Base-by-base conservation (phyloP, 371 early-diverging fungal species). In the Cladochytrium tenue region DNA sequence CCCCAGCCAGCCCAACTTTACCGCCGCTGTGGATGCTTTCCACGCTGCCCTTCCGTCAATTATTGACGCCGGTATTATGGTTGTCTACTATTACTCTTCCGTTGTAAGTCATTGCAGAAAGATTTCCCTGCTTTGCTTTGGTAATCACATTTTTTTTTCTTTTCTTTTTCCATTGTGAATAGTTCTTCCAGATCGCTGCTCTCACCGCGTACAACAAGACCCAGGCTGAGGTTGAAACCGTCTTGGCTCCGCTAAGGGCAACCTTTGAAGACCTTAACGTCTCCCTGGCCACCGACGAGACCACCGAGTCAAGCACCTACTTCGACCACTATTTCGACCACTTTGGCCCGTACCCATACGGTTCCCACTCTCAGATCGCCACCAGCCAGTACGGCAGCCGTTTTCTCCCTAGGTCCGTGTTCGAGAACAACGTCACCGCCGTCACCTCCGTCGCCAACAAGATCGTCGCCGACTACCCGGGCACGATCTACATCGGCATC, bases 321-420 rank as follows among this genome's bases (percentile, higher is more conserved):
- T 7, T 7, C 43, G 7, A 13, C 43, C 7, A 43, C 20, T 7
- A 7, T 20, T 20, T 43, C 43, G 43, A 13, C 43, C 43, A 20
- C 7, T 20, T 7, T 20, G 43, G 43, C 43, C 20, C 43, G 43
- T 43, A 7, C 43, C 43, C 43, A 43, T 13, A 43, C 20, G 13
- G 13, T 20, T 43, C 43, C 43, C 13, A 43, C 43, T 43, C 43
- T 7, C 20, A 7, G 13, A 43, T 43, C 43, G 43, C 43, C 13
- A 43, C 43, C 43, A 7, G 7, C 43, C 13, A 13, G 13, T 7
- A 43, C 43, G 43, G 13, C 43, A 43, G 30, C 30, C 68, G 26
- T 4, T 30, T 34, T 20, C 66, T 57, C 50, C 17, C 50, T 10
- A 13, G 7, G 31, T 7, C n/a, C 51, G 61, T 64, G 20, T 43